Percentiles rank a stretch among this genome's conserved stretches.
phyloP scores from a whole-genome alignment of 495 filamentous ascomycete species.

The Cercophora scortea region DNA sequence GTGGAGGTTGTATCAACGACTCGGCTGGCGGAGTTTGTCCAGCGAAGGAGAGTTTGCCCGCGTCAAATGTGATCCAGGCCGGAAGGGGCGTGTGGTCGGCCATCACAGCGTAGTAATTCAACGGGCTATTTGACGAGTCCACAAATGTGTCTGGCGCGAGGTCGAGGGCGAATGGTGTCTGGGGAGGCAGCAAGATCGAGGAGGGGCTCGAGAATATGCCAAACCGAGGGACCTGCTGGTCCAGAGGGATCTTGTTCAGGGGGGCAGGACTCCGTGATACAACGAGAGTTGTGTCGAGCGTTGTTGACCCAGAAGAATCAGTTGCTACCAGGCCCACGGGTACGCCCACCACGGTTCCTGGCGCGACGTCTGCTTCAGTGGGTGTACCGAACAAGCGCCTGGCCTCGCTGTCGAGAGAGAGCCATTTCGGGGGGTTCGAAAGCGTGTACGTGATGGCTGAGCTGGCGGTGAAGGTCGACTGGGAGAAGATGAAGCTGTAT shows the following conservation, averaged over 20 bases:
- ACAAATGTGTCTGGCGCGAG: slow-evolving; percentile 33
- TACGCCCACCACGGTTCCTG: slow-evolving; percentile 33
- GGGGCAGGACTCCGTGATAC: slow-evolving; percentile 45
- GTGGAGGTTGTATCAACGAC: slow-evolving; percentile 57
- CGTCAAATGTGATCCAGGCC: slow-evolving; percentile 77
- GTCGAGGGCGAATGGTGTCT: slow-evolving; percentile 28
- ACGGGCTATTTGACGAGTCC: slow-evolving; percentile 10
- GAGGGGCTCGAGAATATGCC: slow-evolving; percentile 33
- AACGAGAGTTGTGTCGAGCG: slow-evolving; percentile 53
- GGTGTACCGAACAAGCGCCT: slow-evolving; percentile 62
- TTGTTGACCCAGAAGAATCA: slow-evolving; percentile 49
- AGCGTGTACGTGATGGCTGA: slow-evolving; percentile 54
- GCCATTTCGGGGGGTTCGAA: slow-evolving; percentile 56
- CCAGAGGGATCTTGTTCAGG: slow-evolving; percentile 24
- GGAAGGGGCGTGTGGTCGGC: slow-evolving; percentile 73
- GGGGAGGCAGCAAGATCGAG: slow-evolving; percentile 29
- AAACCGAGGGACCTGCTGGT: slow-evolving; percentile 30
- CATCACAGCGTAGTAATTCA: slow-evolving; percentile 69
- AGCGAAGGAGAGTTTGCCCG: slow-evolving; percentile 54
- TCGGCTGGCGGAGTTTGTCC: slow-evolving; percentile 60
- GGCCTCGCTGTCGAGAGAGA: slow-evolving; percentile 53
- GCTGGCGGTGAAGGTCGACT: slow-evolving; percentile 55
- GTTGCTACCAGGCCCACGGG: slow-evolving; percentile 53
- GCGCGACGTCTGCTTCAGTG: slow-evolving; percentile 43
- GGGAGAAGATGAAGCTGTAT: slow-evolving; percentile 62